Conservation (phyloP, 2,329 filamentous ascomycete genomes). For the Hyphodiscus sp. region DNA sequence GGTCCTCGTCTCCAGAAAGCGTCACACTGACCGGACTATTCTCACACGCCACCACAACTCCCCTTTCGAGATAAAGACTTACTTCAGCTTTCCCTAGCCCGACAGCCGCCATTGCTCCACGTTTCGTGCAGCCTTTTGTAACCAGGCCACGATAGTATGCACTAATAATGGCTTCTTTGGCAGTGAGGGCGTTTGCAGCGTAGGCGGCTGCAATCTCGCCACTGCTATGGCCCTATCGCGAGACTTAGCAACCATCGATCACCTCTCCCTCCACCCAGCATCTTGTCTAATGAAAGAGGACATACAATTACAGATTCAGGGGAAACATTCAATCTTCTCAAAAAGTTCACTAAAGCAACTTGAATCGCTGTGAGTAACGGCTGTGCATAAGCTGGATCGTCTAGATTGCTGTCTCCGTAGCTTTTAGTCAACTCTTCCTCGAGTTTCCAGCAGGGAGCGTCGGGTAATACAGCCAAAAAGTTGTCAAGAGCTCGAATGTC, state of each 20-base stretch:
- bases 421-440: no score
- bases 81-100: conserved; percentile 28
- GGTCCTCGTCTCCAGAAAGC: conserved; percentile 15
- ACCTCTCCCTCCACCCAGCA: no score
- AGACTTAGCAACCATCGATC: no score
- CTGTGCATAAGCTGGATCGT: no score
- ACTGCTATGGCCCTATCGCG: conserved; percentile 37
- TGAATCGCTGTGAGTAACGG: no score
- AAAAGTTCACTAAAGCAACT: no score
- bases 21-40: conserved; percentile 23
- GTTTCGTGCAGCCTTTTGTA: background rate
- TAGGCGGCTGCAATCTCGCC: conserved; percentile 43
- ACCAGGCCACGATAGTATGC: conserved; percentile 35
- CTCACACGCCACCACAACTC: conserved; percentile 29
- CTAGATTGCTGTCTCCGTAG: no score
- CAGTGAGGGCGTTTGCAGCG: conserved; percentile 29
- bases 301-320: no score
- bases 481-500: background rate
- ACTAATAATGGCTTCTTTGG: conserved; percentile 31
- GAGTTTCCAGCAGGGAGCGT: background rate
- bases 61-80: conserved; percentile 9
- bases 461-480: background rate
- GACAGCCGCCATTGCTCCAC: conserved; percentile 45
- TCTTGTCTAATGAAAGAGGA: no score
- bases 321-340: no score